Base-by-base conservation (phyloP, 2,329 filamentous ascomycete genomes). In the Dryadomyces quercivorus region DNA sequence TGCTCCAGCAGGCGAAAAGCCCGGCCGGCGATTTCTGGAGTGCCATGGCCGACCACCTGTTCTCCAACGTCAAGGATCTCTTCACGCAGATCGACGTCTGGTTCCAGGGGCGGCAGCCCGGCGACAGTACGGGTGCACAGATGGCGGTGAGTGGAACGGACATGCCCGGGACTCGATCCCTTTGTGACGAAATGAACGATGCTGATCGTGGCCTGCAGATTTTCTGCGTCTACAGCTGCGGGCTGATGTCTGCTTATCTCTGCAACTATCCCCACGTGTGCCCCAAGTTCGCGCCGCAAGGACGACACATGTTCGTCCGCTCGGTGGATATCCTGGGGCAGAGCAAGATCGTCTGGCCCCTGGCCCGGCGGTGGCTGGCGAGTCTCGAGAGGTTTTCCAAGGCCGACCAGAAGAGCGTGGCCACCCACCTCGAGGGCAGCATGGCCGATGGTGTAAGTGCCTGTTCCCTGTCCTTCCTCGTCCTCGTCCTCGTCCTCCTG, bases 191-290 rank as follows among this genome's bases (percentile, higher is more conserved):
- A 40, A 13, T 12, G 12, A 12, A 6, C 34, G 36, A 13, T 8
- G 36, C 36, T 40, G 36, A 40, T 40, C 36, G 10, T 13, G 12
- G 8, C 42, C 26, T 31, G 26, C 49, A 72, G 64, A 64, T 74
- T 1, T 77, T 78, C 55, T 75, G 73, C 52, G 73, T 77, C 15
- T 78, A 78, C 52, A 74, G 70, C 26, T 77, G 75, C 56, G 74
- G 73, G 16, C 61, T 77, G 5, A 71, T 77, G 56, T 70, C 74
- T 5, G 70, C 70, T 1, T 78, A 78, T 50, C 63, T 78, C 1
- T 74, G 69, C 61, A 74, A 73, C 60, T 76, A 75, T 18, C 50
- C 59, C 42, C 56, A 55, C 5, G 71, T 73, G 42, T 74, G 70
- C 50, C 67, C 68, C 9, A 71, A 74, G 6, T 69, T 74, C 22